Evolutionary conservation across 208 protist genomes (phyloP), one percentile per base, ranked within the genome.

Genomic region (Leishmania mexicana): DNA sequence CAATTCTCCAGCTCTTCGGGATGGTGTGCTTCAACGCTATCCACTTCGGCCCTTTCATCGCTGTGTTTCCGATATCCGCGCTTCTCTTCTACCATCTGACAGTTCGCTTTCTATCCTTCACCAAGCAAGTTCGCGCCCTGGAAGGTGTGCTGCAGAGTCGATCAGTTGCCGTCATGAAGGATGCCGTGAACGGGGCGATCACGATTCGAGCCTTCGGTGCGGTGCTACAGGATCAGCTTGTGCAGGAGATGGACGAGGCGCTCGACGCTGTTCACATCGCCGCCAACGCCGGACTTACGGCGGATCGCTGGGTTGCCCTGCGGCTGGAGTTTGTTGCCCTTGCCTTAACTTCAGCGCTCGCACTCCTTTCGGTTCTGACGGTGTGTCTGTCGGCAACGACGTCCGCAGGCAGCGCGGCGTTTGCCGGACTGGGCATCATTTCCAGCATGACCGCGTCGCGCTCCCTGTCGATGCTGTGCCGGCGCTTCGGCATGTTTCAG

Each of bases 41-140:
- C 38, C 91, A 91, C 79, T 89, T 93, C 64, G 81, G 79, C 42
- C 85, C 87, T 62, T 96, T 95, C 75, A 83, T 94, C 67, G 77
- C 88, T 10, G 87, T 95, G 31, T 73, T 96, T 65, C 93, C 93
- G 45, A 80, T 96, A 47, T 88, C 88, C 11, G 86, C 89, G 35
- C 84, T 93, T n/a, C 83, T 96, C 65, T 96, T 96, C 83, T 90
- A 93, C 76, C 84, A 91, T 71, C 84, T 96, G 28, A 93, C 89
- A 1, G 81, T 91, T 58, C 87, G 90, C 47, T 96, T 93, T 77
- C 83, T 96, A 24, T 84, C 80, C 64, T 84, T 95, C 60, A 87
- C 87, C n/a, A 92, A 94, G 79, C 90, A 95, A 85, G 83, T 95
- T 57, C 93, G 91, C 3, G 85, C 87, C 31, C 70, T 96, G 70